Percentiles rank a stretch among this genome's conserved stretches.
Evolutionary conservation across 1,139 yeast species (phyloP).

Genomic region (Hyphopichia fennica): DNA sequence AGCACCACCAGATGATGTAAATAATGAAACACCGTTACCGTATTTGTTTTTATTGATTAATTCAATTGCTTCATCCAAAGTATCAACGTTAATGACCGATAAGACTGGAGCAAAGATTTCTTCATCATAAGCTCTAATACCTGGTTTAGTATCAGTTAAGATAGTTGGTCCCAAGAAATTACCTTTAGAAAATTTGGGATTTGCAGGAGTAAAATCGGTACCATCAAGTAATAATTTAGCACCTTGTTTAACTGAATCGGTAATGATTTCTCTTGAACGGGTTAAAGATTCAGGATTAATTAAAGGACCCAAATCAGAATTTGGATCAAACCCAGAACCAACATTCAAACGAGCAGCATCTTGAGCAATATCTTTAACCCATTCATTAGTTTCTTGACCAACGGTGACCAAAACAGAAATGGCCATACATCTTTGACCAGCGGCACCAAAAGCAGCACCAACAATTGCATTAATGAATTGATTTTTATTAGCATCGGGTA

Average conservation of each 20-base stretch:
- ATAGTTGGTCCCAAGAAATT: slow-evolving; percentile 77
- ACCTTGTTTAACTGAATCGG: slow-evolving; percentile 55
- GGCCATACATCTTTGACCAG: slow-evolving; percentile 87
- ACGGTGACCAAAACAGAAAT: slow-evolving; percentile 76
- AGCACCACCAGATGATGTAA: slow-evolving; percentile 68
- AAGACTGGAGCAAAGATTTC: slow-evolving; percentile 81
- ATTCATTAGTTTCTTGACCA: slow-evolving; percentile 57
- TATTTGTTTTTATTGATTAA: slow-evolving; percentile 64
- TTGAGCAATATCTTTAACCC: slow-evolving; percentile 61
- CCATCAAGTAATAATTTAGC: slow-evolving; percentile 68
- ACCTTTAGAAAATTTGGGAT: slow-evolving; percentile 54
- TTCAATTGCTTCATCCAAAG: slow-evolving; percentile 71
- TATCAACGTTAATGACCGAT: slow-evolving; percentile 60
- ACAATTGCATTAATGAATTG: slow-evolving; percentile 67
- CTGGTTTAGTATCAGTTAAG: slow-evolving; percentile 62
- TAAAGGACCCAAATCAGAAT: slow-evolving; percentile 71
- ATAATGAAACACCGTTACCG: slow-evolving; percentile 75
- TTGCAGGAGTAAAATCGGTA: slow-evolving; percentile 49
- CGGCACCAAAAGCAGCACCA: slow-evolving; percentile 85
- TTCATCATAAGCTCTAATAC: slow-evolving; percentile 71
- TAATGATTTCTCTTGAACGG: slow-evolving; percentile 57
- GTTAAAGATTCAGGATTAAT: slow-evolving; percentile 59
- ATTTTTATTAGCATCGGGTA: slow-evolving; percentile 70
- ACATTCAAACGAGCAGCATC: slow-evolving; percentile 61
- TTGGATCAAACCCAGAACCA: slow-evolving; percentile 65